Evolutionary conservation across 768 basidiomycete genomes (phyloP), one percentile per base, ranked within the genome.

Genomic region (Amanita rubescens): DNA sequence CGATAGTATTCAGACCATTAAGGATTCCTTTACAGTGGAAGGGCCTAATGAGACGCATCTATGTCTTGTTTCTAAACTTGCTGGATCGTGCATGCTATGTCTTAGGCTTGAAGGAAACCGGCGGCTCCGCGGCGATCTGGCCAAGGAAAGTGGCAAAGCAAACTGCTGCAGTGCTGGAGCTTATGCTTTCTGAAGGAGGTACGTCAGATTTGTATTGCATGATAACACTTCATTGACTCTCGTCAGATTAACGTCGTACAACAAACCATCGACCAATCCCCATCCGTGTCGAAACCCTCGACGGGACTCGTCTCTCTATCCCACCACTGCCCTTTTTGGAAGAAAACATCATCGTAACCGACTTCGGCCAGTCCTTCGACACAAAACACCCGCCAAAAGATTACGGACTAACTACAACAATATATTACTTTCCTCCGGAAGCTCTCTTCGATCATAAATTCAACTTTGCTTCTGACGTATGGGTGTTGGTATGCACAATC

Each of bases 11-110:
- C 27, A 5, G 44, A 32, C 44, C 53, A 19, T 89, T 60, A 79
- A 88, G 49, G 87, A 89, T 67, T 82, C 87, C 62, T 89, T 89
- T 68, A 74, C 76, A 45, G 86, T 87, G 69, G 78, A 79, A 53
- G 87, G 87, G 6, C 84, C 85, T 14, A 87, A 89, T 65, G 87
- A 87, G 41, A 77, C 73, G n/a, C n/a, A n/a, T n/a, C n/a, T n/a
- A n/a, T n/a, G n/a, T n/a, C n/a, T n/a, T n/a, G n/a, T n/a, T n/a
- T n/a, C n/a, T n/a, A n/a, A n/a, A n/a, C n/a, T n/a, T n/a, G n/a
- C n/a, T n/a, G 86, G 9, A 44, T 17, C 87, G 34, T 75, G 87
- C 8, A 86, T 85, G 49, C 87, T 87, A 68, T 86, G 86, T 63
- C 69, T n/a, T n/a, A 34, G 25, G 19, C 19, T 52, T 5, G n/a